Conservation (phyloP, 2,329 filamentous ascomycete genomes). For the Colletotrichum neosansevieriae region DNA sequence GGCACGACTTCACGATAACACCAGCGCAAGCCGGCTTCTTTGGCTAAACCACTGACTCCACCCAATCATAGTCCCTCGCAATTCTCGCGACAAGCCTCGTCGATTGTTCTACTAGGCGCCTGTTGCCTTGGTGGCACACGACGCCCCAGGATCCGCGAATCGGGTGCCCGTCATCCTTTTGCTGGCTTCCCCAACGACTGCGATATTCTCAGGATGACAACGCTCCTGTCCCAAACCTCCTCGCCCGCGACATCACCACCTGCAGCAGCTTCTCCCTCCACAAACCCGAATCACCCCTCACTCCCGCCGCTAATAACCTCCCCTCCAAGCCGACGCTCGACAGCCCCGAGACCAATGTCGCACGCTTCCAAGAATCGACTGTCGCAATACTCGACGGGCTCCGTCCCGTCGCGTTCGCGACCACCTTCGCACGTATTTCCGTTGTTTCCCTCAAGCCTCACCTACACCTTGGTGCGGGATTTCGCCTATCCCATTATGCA, state of each 20-base stretch:
- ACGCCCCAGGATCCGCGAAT: slow-evolving; percentile 38
- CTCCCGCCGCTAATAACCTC: slow-evolving; percentile 70
- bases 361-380: slow-evolving; percentile 84
- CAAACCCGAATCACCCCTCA: slow-evolving; percentile 65
- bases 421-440: slow-evolving; percentile 86
- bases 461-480: slow-evolving; percentile 93
- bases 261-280: slow-evolving; percentile 56
- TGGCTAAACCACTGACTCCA: slow-evolving; percentile 1
- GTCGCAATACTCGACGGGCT: slow-evolving; percentile 84
- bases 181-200: slow-evolving; percentile 42
- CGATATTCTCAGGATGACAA: slow-evolving; percentile 54
- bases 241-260: slow-evolving; percentile 67
- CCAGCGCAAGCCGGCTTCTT: slow-evolving; percentile 20
- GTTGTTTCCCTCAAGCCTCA: slow-evolving; percentile 84
- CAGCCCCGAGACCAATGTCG: slow-evolving; percentile 75
- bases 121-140: slow-evolving; percentile 32
- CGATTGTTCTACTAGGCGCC: slow-evolving; percentile 12
- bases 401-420: slow-evolving; percentile 77
- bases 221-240: slow-evolving; percentile 69
- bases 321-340: slow-evolving; percentile 68
- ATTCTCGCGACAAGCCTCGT: background rate
- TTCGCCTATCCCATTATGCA: slow-evolving; percentile 90
- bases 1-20: slow-evolving; percentile 33
- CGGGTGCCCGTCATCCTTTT: slow-evolving; percentile 44
- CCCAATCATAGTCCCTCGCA: slow-evolving; percentile 6